Percentiles rank a stretch among this genome's conserved stretches.
Evolutionary conservation across 495 filamentous ascomycete genomes (phyloP).

Genomic region (Penicillium samsonianum): DNA sequence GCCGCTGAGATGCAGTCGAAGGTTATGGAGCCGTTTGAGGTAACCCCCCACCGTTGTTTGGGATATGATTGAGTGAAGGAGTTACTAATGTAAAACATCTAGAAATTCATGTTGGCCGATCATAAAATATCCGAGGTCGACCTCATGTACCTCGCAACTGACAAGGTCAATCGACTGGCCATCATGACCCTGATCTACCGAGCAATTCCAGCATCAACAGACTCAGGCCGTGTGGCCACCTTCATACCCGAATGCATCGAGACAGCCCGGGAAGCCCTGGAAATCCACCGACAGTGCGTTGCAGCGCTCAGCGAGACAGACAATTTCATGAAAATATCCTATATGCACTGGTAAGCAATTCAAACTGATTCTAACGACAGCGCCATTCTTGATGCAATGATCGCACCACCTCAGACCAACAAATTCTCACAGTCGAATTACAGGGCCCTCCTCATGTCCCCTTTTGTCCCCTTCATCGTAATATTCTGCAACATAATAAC

Average conservation of each 20-base stretch:
- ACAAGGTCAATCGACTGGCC: constrained; percentile 56
- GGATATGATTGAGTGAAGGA: not conserved
- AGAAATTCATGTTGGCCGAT: constrained; percentile 18
- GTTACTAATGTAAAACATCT: constrained; percentile 16
- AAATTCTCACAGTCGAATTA: constrained; percentile 7
- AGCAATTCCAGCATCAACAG: constrained; percentile 52
- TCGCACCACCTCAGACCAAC: not conserved
- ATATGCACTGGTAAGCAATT: constrained; percentile 60
- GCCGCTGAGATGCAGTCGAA: constrained; percentile 35
- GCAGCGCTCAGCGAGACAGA: constrained; percentile 46
- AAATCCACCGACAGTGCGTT: constrained; percentile 55
- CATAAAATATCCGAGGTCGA: constrained; percentile 32
- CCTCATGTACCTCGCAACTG: constrained; percentile 51
- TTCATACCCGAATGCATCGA: constrained; percentile 63
- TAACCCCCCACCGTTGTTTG: constrained; percentile 9
- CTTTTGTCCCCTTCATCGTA: constrained; percentile 69
- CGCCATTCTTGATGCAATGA: not conserved
- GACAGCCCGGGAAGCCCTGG: constrained; percentile 56
- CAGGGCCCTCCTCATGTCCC: constrained; percentile 65
- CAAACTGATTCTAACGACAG: not conserved
- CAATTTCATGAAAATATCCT: constrained; percentile 51
- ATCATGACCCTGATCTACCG: constrained; percentile 62
- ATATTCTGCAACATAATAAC: constrained; percentile 70
- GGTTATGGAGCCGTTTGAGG: constrained; percentile 39
- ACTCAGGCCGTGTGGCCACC: constrained; percentile 39